Conservation (phyloP, 805 yeast species). For the Yarrowia porcina region DNA sequence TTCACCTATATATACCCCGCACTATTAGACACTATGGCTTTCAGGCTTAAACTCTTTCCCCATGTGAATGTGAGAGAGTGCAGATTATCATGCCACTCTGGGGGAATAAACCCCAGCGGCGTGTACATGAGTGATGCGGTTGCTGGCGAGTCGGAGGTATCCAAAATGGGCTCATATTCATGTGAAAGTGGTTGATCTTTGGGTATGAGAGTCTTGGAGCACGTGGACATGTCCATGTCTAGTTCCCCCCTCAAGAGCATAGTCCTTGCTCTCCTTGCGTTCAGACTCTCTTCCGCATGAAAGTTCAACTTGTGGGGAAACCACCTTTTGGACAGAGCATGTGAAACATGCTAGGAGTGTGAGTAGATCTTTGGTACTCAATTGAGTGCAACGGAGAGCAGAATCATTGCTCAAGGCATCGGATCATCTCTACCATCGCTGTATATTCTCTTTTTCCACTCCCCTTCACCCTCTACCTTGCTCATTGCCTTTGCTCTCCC, state of each 20-base stretch:
- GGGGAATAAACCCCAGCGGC: slow-evolving; percentile 9
- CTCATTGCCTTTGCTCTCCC: not conserved
- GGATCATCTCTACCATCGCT: not conserved
- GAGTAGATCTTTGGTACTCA: not conserved
- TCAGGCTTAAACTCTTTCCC: slow-evolving; percentile 15
- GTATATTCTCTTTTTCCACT: too few relatives aligned
- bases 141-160: not conserved
- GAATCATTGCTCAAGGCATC: too few relatives aligned
- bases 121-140: slow-evolving; percentile 9
- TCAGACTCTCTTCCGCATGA: not conserved
- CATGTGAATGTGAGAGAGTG: slow-evolving; percentile 21
- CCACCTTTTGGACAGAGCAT: not conserved
- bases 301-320: slow-evolving; percentile 11
- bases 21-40: not conserved
- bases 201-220: not conserved
- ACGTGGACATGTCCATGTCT: not conserved
- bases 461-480: not conserved
- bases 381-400: not conserved
- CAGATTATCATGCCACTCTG: slow-evolving; percentile 22
- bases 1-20: slow-evolving; percentile 17
- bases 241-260: too few relatives aligned
- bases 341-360: not conserved
- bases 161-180: slow-evolving; percentile 17
- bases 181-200: not conserved
- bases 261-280: not conserved